Evolutionary conservation across 768 basidiomycete species (phyloP).

Genomic region (Ephemerocybe angulata): DNA sequence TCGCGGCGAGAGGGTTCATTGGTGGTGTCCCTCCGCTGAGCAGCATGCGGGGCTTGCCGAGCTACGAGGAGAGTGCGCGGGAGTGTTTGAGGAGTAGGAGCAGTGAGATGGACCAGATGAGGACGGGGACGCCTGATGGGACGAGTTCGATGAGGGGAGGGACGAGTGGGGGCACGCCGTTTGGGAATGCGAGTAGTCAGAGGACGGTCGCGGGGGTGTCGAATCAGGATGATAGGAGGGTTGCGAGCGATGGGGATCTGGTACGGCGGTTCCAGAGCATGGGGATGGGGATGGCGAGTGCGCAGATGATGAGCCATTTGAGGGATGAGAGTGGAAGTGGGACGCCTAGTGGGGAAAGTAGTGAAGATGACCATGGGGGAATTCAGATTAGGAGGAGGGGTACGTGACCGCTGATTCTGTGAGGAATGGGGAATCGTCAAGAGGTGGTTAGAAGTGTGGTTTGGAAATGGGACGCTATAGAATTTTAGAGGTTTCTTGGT

Average conservation of each 20-base stretch:
- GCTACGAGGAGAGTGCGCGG: conserved; percentile 70
- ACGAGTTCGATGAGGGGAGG: not conserved
- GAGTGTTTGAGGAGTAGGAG: not conserved
- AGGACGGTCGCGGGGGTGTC: not conserved
- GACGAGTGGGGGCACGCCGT: not conserved
- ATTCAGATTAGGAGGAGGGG: not conserved
- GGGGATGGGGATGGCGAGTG: not conserved
- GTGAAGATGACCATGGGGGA: not conserved
- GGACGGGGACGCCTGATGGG: not conserved
- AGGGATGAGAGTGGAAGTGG: not conserved
- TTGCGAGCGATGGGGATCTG: conserved; percentile 1
- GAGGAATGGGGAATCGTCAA: not conserved
- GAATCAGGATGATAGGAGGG: not conserved
- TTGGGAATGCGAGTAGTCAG: not conserved
- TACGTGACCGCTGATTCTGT: not conserved
- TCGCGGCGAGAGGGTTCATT: conserved; percentile 83
- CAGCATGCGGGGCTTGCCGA: conserved; percentile 75
- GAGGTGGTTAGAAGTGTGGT: too few relatives aligned
- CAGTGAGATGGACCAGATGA: not conserved
- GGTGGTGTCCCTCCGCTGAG: conserved; percentile 86
- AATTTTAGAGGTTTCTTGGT: too few relatives aligned
- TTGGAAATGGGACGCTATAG: too few relatives aligned
- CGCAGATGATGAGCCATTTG: too few relatives aligned
- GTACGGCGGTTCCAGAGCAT: conserved; percentile 3
- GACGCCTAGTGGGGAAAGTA: not conserved